Base-by-base conservation (phyloP, 345 rosid species). In the Moricandia arvensis region DNA sequence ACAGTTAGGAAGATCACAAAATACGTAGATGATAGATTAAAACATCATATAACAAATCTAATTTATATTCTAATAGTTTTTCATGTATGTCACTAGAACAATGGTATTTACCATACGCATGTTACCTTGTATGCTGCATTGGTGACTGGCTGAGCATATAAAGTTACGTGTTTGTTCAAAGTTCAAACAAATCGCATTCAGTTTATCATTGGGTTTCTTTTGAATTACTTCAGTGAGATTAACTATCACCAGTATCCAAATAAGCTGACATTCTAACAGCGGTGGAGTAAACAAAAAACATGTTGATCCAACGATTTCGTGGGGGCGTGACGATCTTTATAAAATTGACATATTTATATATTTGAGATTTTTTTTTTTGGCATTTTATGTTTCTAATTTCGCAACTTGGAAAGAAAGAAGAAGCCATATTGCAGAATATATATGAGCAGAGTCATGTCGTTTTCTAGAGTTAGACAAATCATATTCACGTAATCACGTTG, bases 401-500 rank as follows among this genome's bases (percentile, higher is more conserved):
- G 61, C 81, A 77, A 70, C 51, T 77, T 71, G 76, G 72, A 34
- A 57, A 77, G 65, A 15, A 29, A 12, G 17, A 31, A 16, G 41
- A 31, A 29, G 27, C 69, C 73, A 15, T 35, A 62, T 67, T 59
- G 79, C 68, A 35, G 69, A 7, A 30, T 63, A 10, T 8, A 30
- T 63, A 10, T 8, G 61, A 58, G 63, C 62, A 15, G 54, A 17
- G 72, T 47, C 43, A 77, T 34, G 73, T 77, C 76, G 24, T 34
- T 66, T 70, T 76, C 75, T 70, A 10, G 60, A 70, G 31, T 70
- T 76, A 70, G 80, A 76, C 80, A 70, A 70, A 76, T 76, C 66
- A 63, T 43, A 47, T 70, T 76, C 80, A 76, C 75, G 80, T 43
- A 47, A 63, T 76, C 80, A 76, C 75, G 80, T 70, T 76, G 71